phyloP scores from a whole-genome alignment of 2,329 filamentous ascomycete genomes.

The Venturia aucupariae region DNA sequence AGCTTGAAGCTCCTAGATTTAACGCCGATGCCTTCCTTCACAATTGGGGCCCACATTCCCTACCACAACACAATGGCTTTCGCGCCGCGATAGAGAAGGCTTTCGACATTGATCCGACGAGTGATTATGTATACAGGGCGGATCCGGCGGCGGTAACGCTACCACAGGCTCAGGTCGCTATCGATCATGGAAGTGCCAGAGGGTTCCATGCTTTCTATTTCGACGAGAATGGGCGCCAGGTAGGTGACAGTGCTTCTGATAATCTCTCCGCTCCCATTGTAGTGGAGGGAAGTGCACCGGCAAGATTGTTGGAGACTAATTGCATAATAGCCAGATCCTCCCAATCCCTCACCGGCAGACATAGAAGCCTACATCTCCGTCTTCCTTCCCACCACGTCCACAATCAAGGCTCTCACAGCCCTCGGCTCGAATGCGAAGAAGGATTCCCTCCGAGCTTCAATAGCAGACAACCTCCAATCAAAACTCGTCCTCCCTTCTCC shows the following conservation, averaged over 20 bases:
- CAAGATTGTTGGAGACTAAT: background rate
- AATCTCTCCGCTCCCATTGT: too few species aligned
- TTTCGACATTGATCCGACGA: conserved; percentile 37
- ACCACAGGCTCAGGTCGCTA: conserved; percentile 39
- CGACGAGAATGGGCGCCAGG: conserved; percentile 31
- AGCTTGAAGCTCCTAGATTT: conserved; percentile 24
- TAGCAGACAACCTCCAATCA: conserved; percentile 47
- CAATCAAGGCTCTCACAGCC: conserved; percentile 52
- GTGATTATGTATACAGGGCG: conserved; percentile 44
- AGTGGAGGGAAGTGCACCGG: too few species aligned
- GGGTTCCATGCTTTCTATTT: conserved; percentile 45
- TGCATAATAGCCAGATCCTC: conserved; percentile 26
- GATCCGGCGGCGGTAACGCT: conserved; percentile 40
- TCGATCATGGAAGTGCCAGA: conserved; percentile 36
- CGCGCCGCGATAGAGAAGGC: conserved; percentile 36
- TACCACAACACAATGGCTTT: conserved; percentile 35
- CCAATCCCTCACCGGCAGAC: conserved; percentile 44
- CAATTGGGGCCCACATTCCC: conserved; percentile 33
- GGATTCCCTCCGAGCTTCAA: conserved; percentile 47
- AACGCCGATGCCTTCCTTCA: conserved; percentile 37
- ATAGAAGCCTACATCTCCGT: conserved; percentile 58
- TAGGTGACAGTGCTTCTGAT: conserved; percentile 21
- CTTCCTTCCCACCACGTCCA: conserved; percentile 52
- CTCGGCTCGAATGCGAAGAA: conserved; percentile 58
- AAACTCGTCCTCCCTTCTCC: conserved; percentile 43